These are phyloP conservation scores for Lojkania enalia DNA, from an alignment of 2,329 filamentous ascomycete genomes.

Conservation along the genomic window DNA sequence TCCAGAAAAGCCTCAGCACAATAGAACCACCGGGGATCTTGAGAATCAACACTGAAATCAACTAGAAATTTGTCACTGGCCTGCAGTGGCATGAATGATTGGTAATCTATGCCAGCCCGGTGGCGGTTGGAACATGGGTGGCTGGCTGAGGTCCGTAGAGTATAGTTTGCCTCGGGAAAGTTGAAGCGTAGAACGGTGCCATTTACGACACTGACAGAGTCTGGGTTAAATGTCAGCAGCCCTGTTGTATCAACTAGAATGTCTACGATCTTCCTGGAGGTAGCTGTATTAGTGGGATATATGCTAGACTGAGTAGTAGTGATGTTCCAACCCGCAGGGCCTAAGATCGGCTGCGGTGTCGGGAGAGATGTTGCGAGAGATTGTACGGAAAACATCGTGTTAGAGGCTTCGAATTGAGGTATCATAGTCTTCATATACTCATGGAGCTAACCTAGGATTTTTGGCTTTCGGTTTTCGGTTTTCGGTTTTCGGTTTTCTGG, in stretches of 20 bases:
- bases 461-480: too few relatives aligned
- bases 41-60: constrained; percentile 7
- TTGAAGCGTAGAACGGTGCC: constrained; percentile 12
- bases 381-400: too few relatives aligned
- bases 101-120: constrained; percentile 6
- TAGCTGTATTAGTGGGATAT: too few relatives aligned
- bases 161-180: constrained; percentile 11
- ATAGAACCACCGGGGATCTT: constrained; percentile 14
- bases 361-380: too few relatives aligned
- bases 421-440: too few relatives aligned
- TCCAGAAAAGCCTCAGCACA: constrained; percentile 11
- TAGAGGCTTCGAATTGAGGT: too few relatives aligned
- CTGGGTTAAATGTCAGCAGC: constrained; percentile 8
- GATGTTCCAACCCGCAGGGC: too few relatives aligned
- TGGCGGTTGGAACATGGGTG: constrained; percentile 7
- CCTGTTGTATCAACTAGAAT: constrained; percentile 10
- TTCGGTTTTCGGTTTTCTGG: too few relatives aligned
- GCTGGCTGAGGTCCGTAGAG: constrained; percentile 5
- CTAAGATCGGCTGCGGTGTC: too few relatives aligned
- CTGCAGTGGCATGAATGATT: constrained; percentile 8
- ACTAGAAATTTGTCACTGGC: constrained; percentile 11
- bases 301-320: too few relatives aligned
- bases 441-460: too few relatives aligned
- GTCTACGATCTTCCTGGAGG: constrained; percentile 6
- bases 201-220: constrained; percentile 4